A percentile compares a stretch with the other conserved stretches of the same genome.
These are phyloP conservation scores for Peterozyma xylosa DNA, from an alignment of 805 yeast genomes.

Conservation along the genomic window DNA sequence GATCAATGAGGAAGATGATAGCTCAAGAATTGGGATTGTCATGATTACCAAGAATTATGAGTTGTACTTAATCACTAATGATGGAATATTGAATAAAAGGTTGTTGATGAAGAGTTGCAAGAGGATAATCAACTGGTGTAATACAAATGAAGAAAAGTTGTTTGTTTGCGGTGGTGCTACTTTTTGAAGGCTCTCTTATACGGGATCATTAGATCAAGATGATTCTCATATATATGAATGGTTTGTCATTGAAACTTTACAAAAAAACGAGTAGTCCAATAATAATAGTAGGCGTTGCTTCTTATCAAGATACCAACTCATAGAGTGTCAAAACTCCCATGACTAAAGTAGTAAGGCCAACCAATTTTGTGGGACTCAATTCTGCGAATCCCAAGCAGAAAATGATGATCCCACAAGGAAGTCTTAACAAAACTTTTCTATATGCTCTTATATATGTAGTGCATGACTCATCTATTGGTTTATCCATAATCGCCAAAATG, in stretches of 20 bases:
- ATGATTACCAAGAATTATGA: constrained; percentile 39
- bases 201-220: too few species aligned
- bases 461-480: constrained; percentile 30
- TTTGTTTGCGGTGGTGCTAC: constrained; percentile 72
- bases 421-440: constrained; percentile 31
- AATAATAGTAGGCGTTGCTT: too few species aligned
- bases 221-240: too few species aligned
- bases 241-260: too few species aligned
- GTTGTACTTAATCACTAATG: constrained; percentile 47
- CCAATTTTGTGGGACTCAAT: constrained; percentile 26
- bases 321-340: constrained; percentile 24
- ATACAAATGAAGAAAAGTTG: constrained; percentile 57
- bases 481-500: constrained; percentile 35
- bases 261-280: too few species aligned
- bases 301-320: constrained; percentile 17
- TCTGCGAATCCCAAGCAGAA: constrained; percentile 37
- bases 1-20: constrained; percentile 15
- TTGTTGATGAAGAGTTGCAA: constrained; percentile 55
- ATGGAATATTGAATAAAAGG: constrained; percentile 48
- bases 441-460: constrained; percentile 24
- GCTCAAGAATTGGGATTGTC: constrained; percentile 16
- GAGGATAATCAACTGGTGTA: constrained; percentile 69
- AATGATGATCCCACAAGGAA: constrained; percentile 31
- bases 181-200: constrained; percentile 25
- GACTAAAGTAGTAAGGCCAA: constrained; percentile 34